A percentile compares a stretch with the other conserved stretches of the same genome.
Conservation (phyloP, 164 flowering plant species). For the Tetrastigma voinierianum region DNA sequence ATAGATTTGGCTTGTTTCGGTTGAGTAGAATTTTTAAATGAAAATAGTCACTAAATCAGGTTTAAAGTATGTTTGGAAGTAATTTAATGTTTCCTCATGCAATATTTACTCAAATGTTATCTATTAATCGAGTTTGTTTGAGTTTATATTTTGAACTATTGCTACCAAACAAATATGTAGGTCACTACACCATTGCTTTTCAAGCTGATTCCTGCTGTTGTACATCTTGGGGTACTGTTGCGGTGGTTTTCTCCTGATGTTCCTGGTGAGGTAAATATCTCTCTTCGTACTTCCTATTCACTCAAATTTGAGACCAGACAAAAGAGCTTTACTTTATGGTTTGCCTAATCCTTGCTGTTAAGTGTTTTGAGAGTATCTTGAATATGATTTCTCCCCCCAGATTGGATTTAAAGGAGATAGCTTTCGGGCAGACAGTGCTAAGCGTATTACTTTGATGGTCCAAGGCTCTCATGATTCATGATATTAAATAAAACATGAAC, state of each 20-base stretch:
- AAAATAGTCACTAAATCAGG: no score
- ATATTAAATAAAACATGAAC: slow-evolving; percentile 32
- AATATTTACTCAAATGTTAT: no score
- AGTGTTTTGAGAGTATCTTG: slow-evolving; percentile 30
- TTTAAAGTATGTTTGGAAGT: no score
- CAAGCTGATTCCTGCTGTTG: slow-evolving; percentile 91
- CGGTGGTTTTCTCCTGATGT: slow-evolving; percentile 81
- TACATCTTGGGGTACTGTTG: slow-evolving; percentile 82
- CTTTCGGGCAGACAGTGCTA: slow-evolving; percentile 63
- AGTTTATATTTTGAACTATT: background rate
- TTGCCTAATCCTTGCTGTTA: slow-evolving; percentile 4
- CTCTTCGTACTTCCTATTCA: background rate
- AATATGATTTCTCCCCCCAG: slow-evolving; percentile 45
- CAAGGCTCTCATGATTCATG: slow-evolving; percentile 65
- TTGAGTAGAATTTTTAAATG: no score
- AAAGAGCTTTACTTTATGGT: background rate
- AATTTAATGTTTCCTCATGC: no score
- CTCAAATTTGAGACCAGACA: background rate
- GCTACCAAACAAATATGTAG: slow-evolving; percentile 32
- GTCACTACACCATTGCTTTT: slow-evolving; percentile 94
- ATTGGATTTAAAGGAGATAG: slow-evolving; percentile 64
- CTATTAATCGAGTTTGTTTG: background rate
- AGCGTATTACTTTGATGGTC: slow-evolving; percentile 64
- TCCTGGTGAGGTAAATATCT: slow-evolving; percentile 58
- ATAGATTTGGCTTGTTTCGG: no score